phyloP scores from a whole-genome alignment of 306 rosid genomes.

The Acacia crassicarpa region DNA sequence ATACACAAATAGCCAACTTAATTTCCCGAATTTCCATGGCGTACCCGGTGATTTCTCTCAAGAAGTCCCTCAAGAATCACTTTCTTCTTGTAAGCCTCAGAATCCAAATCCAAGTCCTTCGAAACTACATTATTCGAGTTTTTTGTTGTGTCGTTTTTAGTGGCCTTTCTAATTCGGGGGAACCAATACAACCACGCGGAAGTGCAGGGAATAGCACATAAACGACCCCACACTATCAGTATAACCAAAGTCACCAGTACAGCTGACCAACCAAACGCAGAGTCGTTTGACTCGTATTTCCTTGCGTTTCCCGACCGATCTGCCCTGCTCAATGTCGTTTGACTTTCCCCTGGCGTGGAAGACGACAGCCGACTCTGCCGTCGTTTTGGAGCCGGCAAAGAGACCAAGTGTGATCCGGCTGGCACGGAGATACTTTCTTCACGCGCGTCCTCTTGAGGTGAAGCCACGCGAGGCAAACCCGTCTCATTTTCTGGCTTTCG shows the following conservation, averaged over 20 bases:
- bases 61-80: constrained; percentile 51
- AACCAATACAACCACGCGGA: constrained; percentile 61
- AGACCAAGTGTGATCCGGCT: no score
- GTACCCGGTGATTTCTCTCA: constrained; percentile 33
- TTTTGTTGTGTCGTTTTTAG: background rate
- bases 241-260: constrained; percentile 54
- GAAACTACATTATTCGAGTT: background rate
- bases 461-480: background rate
- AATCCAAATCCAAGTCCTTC: constrained; percentile 36
- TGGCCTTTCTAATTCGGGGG: constrained; percentile 36
- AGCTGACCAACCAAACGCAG: constrained; percentile 53
- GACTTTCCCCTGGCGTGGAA: background rate
- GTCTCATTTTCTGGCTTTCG: background rate
- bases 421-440: constrained; percentile 30
- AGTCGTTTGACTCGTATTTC: constrained; percentile 34
- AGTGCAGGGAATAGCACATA: constrained; percentile 69
- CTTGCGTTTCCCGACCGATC: background rate
- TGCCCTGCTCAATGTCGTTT: constrained; percentile 13
- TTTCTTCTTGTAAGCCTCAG: constrained; percentile 42
- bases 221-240: constrained; percentile 62
- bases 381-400: constrained; percentile 6
- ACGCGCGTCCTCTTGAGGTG: constrained; percentile 39
- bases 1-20: background rate
- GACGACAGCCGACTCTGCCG: constrained; percentile 18
- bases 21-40: background rate